Conservation (phyloP, 2,329 filamentous ascomycete species). For the Penicillium sp. region DNA sequence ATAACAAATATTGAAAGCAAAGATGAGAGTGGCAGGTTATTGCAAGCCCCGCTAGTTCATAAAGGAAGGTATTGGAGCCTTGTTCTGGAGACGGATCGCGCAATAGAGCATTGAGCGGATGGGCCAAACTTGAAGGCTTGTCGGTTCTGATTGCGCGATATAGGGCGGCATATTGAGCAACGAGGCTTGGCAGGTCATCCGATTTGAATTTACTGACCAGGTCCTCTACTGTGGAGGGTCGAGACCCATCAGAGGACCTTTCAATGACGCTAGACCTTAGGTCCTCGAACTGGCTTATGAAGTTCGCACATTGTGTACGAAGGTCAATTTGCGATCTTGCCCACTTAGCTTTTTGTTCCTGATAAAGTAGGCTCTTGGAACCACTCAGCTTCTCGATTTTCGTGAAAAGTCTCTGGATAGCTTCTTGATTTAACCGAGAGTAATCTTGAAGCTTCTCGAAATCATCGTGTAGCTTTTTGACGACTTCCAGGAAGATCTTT, state of each 20-base stretch:
- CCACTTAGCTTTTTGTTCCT: background rate
- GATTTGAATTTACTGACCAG: background rate
- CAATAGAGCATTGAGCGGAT: background rate
- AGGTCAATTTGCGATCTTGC: background rate
- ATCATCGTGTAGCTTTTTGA: conserved; percentile 4
- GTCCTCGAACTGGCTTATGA: background rate
- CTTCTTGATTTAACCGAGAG: conserved; percentile 16
- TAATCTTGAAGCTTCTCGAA: conserved; percentile 11
- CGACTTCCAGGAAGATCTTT: background rate
- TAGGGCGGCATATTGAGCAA: background rate
- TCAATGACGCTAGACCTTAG: background rate
- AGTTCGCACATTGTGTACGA: background rate
- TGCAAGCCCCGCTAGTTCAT: background rate
- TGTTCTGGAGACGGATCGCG: background rate
- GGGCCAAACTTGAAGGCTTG: background rate
- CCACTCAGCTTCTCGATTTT: background rate
- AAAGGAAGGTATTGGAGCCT: background rate
- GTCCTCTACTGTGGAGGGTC: background rate
- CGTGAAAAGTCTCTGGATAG: conserved; percentile 8
- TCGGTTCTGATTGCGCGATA: background rate
- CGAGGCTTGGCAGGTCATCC: background rate
- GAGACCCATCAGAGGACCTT: background rate
- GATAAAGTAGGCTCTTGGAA: background rate
- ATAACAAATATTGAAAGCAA: background rate
- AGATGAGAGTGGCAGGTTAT: background rate